Conservation (phyloP, 1,284 basidiomycete species). For the Sanghuangporus baumii region DNA sequence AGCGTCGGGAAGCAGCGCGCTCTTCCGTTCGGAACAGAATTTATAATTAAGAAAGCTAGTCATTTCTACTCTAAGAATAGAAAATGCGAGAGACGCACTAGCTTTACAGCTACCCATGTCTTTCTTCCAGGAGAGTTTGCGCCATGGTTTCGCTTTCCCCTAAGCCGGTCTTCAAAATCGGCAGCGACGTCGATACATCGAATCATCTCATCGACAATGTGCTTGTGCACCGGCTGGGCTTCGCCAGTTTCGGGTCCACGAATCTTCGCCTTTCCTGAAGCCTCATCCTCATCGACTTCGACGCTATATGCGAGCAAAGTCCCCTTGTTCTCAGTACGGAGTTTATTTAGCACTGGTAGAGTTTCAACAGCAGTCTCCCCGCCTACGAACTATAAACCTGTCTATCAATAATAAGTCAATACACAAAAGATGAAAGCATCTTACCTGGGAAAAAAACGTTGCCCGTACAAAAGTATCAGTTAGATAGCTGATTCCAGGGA, state of each 20-base stretch:
- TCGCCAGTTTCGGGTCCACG: slow-evolving; percentile 20
- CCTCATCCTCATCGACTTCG: slow-evolving; percentile 67
- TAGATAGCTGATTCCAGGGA: slow-evolving; percentile 63
- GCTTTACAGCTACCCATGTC: slow-evolving; percentile 81
- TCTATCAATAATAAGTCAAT: background rate
- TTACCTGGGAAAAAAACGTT: slow-evolving; percentile 83
- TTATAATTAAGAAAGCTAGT: background rate
- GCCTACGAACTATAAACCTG: slow-evolving; percentile 67
- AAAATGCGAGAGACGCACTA: slow-evolving; percentile 39
- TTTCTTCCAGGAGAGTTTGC: slow-evolving; percentile 33
- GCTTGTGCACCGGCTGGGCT: slow-evolving; percentile 44
- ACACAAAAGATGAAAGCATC: slow-evolving; percentile 18
- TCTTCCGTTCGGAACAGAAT: slow-evolving; percentile 31
- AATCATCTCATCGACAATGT: slow-evolving; percentile 66
- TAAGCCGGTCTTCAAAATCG: slow-evolving; percentile 62
- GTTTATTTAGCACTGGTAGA: slow-evolving; percentile 54
- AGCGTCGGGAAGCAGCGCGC: slow-evolving; percentile 55
- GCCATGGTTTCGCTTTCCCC: slow-evolving; percentile 3
- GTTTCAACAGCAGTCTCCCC: slow-evolving; percentile 75
- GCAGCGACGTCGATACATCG: slow-evolving; percentile 71
- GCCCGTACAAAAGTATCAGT: slow-evolving; percentile 69
- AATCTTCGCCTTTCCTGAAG: slow-evolving; percentile 28
- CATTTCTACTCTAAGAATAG: background rate
- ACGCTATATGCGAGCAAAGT: slow-evolving; percentile 80
- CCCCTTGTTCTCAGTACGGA: slow-evolving; percentile 69